Evolutionary conservation across 768 basidiomycete genomes (phyloP).

Genomic region (Sporobolomyces pararoseus): DNA sequence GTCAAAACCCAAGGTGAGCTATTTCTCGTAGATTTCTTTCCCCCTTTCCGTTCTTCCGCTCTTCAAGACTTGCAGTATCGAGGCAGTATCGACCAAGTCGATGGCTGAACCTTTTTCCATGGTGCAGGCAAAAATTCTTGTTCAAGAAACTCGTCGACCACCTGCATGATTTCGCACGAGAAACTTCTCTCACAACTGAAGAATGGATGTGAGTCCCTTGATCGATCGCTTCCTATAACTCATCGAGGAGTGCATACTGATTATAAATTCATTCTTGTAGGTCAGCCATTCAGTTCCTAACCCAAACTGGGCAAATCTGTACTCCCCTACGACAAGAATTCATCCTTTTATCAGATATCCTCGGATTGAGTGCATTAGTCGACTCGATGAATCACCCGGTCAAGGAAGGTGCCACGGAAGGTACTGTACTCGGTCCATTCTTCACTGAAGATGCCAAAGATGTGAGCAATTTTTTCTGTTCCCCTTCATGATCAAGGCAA

Average conservation of each 20-base stretch:
- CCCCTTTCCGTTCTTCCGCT: not conserved
- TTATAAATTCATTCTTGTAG: too few species aligned
- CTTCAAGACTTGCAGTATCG: constrained; percentile 40
- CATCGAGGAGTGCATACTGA: too few species aligned
- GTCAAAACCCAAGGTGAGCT: constrained; percentile 36
- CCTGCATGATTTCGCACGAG: constrained; percentile 58
- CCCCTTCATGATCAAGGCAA: too few species aligned
- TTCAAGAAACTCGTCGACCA: constrained; percentile 59
- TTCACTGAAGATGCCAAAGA: constrained; percentile 42
- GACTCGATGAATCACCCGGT: constrained; percentile 53
- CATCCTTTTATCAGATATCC: constrained; percentile 76
- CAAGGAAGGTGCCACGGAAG: constrained; percentile 45
- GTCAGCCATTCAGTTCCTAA: constrained; percentile 72
- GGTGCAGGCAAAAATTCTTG: constrained; percentile 56
- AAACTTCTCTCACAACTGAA: constrained; percentile 62
- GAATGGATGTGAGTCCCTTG: constrained; percentile 61
- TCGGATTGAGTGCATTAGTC: constrained; percentile 75
- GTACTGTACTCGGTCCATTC: constrained; percentile 40
- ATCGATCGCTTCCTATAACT: not conserved
- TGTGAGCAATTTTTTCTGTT: constrained; percentile 1
- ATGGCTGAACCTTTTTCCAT: constrained; percentile 34
- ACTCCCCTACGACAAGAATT: constrained; percentile 61
- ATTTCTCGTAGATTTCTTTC: too few species aligned
- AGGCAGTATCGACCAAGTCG: not conserved
- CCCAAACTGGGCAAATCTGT: constrained; percentile 67